Evolutionary conservation across 176 grass and related monocot genomes (phyloP).

Genomic region (Guadua angustifolia): DNA sequence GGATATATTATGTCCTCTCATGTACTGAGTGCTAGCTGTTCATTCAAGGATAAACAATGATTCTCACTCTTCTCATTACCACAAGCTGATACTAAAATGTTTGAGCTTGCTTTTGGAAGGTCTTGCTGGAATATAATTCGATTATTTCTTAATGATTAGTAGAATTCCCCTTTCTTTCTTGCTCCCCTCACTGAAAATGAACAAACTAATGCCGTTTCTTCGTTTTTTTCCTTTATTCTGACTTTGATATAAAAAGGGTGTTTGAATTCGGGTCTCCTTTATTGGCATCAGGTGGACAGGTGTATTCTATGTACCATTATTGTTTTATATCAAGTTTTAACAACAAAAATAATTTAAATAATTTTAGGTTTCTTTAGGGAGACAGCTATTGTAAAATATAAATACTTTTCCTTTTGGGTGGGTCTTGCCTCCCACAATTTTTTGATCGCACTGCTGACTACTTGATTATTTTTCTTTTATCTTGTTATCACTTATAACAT

Average conservation of each 20-base stretch:
- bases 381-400: background rate
- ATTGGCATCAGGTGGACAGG: slow-evolving; percentile 96
- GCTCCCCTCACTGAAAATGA: slow-evolving; percentile 23
- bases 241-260: slow-evolving; percentile 92
- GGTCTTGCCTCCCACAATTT: background rate
- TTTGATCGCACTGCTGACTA: background rate
- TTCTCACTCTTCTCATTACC: too few species aligned
- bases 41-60: too few species aligned
- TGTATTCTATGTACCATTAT: slow-evolving; percentile 43
- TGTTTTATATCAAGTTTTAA: slow-evolving; percentile 17
- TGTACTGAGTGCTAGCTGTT: too few species aligned
- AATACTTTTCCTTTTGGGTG: background rate
- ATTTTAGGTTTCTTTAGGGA: slow-evolving; percentile 15
- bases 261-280: slow-evolving; percentile 96
- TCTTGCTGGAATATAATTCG: slow-evolving; percentile 35
- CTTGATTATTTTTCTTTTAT: slow-evolving; percentile 12
- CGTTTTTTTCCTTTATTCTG: slow-evolving; percentile 52
- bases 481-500: background rate
- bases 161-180: background rate
- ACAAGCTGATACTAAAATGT: slow-evolving; percentile 49
- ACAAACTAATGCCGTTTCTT: slow-evolving; percentile 25
- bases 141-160: too few species aligned
- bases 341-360: background rate
- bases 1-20: too few species aligned
- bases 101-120: slow-evolving; percentile 97